Evolutionary conservation across 2,329 filamentous ascomycete genomes (phyloP).

Genomic region (Macrophomina tecta): DNA sequence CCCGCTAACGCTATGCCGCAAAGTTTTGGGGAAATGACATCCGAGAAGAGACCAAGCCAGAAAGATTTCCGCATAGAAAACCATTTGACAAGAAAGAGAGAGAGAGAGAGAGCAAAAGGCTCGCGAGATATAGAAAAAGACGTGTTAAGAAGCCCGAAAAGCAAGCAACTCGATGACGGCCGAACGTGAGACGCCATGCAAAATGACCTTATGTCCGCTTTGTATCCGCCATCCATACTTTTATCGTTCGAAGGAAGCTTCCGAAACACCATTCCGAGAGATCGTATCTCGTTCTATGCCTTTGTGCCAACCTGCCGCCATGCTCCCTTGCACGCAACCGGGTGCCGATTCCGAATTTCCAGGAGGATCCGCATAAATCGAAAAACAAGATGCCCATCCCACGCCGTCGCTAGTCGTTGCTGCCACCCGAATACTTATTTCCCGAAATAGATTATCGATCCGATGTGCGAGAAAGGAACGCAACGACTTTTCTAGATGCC

Average conservation of each 20-base stretch:
- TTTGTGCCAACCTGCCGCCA: constrained; percentile 29
- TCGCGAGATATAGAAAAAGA: constrained; percentile 21
- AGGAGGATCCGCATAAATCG: constrained; percentile 29
- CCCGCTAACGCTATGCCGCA: constrained; percentile 29
- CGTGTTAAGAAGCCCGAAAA: constrained; percentile 27
- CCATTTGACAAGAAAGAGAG: constrained; percentile 28
- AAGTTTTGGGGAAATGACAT: constrained; percentile 29
- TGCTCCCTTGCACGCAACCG: constrained; percentile 28
- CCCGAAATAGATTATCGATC: constrained; percentile 28
- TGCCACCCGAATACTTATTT: constrained; percentile 29
- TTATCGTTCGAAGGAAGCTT: constrained; percentile 29
- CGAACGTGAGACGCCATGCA: constrained; percentile 26
- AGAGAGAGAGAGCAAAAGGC: constrained; percentile 26
- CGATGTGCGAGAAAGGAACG: constrained; percentile 29
- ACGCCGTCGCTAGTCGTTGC: constrained; percentile 30
- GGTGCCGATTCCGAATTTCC: constrained; percentile 27
- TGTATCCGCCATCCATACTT: constrained; percentile 28
- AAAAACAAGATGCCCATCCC: constrained; percentile 30
- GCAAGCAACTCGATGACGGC: constrained; percentile 25
- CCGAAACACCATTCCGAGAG: constrained; percentile 29
- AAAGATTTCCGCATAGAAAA: constrained; percentile 27
- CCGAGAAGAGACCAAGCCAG: constrained; percentile 28
- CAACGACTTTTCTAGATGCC: constrained; percentile 25
- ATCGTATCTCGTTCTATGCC: constrained; percentile 28
- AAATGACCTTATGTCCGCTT: constrained; percentile 23